Evolutionary conservation across 164 flowering plant genomes (phyloP).

Genomic region (Liriodendron chinense): DNA sequence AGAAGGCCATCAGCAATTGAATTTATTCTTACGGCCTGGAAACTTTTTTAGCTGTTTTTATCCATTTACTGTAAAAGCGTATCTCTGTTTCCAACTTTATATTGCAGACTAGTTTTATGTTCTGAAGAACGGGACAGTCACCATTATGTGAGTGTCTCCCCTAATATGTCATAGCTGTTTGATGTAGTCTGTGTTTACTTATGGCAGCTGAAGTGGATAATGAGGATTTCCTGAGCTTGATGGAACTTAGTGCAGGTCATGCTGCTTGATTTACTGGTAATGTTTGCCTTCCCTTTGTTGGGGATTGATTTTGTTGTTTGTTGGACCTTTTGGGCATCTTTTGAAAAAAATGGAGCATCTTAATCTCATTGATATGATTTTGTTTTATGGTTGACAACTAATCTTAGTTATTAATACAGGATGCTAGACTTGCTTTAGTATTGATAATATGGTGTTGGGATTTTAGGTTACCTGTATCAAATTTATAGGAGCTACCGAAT

Average conservation of each 20-base stretch:
- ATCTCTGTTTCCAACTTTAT: conserved; percentile 7
- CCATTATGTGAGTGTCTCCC: conserved; percentile 11
- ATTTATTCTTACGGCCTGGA: conserved; percentile 17
- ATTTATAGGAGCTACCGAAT: neutral
- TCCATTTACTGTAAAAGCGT: conserved; percentile 12
- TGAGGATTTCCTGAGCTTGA: conserved; percentile 82
- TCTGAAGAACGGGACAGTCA: conserved; percentile 19
- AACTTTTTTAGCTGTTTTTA: conserved; percentile 11
- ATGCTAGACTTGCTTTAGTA: neutral
- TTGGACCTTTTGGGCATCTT: neutral
- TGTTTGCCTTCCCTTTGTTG: conserved; percentile 47
- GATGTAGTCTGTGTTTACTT: conserved; percentile 73
- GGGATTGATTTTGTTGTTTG: conserved; percentile 27
- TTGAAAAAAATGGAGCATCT: neutral
- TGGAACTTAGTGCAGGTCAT: conserved; percentile 59
- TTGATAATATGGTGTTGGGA: neutral
- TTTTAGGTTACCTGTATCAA: neutral
- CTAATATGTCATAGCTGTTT: conserved; percentile 34
- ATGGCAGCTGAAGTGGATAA: conserved; percentile 83
- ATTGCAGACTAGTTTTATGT: conserved; percentile 20
- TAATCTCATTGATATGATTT: neutral
- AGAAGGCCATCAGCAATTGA: conserved; percentile 61
- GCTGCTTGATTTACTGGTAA: conserved; percentile 80
- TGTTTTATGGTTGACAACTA: conserved; percentile 1
- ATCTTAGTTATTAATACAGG: neutral